Evolutionary conservation across 2,329 filamentous ascomycete species (phyloP).

Genomic region (Boeremia lycopersici): DNA sequence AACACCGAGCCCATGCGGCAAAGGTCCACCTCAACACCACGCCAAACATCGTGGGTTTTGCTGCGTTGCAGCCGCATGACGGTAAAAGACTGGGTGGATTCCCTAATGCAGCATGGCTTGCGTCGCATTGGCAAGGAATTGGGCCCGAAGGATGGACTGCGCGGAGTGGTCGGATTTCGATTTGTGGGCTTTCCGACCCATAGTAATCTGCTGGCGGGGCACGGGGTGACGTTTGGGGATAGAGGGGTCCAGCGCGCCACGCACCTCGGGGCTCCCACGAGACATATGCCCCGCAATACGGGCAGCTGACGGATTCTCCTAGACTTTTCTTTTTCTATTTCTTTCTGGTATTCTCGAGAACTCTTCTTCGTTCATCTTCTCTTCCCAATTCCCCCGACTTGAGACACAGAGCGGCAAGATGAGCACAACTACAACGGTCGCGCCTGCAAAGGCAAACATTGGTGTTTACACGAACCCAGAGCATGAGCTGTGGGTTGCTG

Average conservation of each 20-base stretch:
- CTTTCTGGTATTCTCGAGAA: slow-evolving; percentile 1
- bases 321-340: slow-evolving; percentile 2
- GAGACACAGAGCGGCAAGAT: slow-evolving; percentile 29
- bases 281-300: slow-evolving; percentile 17
- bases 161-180: slow-evolving; percentile 14
- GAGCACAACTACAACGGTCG: slow-evolving; percentile 48
- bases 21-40: slow-evolving; percentile 20
- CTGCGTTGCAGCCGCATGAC: slow-evolving; percentile 16
- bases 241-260: slow-evolving; percentile 16
- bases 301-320: slow-evolving; percentile 15
- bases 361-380: slow-evolving; percentile 13
- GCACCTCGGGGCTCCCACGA: slow-evolving; percentile 12
- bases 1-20: slow-evolving; percentile 14
- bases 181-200: slow-evolving; percentile 16
- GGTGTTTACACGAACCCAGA: slow-evolving; percentile 94
- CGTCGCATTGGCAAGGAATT: slow-evolving; percentile 6
- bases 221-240: slow-evolving; percentile 13
- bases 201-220: slow-evolving; percentile 13
- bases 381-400: slow-evolving; percentile 11
- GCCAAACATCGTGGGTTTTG: slow-evolving; percentile 20
- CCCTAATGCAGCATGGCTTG: slow-evolving; percentile 11
- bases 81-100: slow-evolving; percentile 5
- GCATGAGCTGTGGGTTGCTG: slow-evolving; percentile 88
- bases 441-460: slow-evolving; percentile 80
- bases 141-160: slow-evolving; percentile 1